Base-by-base conservation (phyloP, 768 basidiomycete species). In the Pilatotrama ljubarskyi region DNA sequence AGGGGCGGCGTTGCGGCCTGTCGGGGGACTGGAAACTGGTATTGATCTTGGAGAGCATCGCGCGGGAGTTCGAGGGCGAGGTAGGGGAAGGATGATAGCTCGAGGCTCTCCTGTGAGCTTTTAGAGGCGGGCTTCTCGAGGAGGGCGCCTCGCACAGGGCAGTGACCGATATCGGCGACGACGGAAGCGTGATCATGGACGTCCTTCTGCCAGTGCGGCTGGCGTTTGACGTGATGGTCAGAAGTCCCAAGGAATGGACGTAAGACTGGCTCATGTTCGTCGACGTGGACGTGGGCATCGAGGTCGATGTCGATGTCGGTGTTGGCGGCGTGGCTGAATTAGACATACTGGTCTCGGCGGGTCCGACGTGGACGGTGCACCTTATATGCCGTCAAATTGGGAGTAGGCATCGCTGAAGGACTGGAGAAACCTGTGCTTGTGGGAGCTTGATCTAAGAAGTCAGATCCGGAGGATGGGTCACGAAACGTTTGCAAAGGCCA, bases 41-140 rank as follows among this genome's bases (percentile, higher is more conserved):
- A 47, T 58, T 58, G 48, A 63, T 63, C 47, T 51, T 58, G 24
- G 56, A 46, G 44, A 63, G 61, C 61, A 63, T 63, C 6, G 26
- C 15, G 51, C 46, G 47, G 32, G 58, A 36, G 35, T 44, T 35
- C 20, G 35, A 38, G 36, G 36, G 15, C 38, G 49, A 22, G n/a
- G 24, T 43, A 24, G 46, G 25, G 40, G 47, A 46, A 38, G 51
- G 42, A 22, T 46, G 48, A n/a, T 2, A 48, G 52, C 50, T 49
- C 13, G 40, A 32, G 3, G 43, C 48, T n/a, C 52, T 20, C 52
- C 51, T 53, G 38, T 26, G 57, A 47, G 52, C 52, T 58, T 63
- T 63, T 54, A 58, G 51, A 48, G 41, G 41, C 18, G 41, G 7
- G 43, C 56, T 58, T 53, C 55, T 18, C 44, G 32, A 15, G 43